Evolutionary conservation across 2,329 filamentous ascomycete genomes (phyloP), one percentile per base, ranked within the genome.

Genomic region (Penicillium sclerotigenum): DNA sequence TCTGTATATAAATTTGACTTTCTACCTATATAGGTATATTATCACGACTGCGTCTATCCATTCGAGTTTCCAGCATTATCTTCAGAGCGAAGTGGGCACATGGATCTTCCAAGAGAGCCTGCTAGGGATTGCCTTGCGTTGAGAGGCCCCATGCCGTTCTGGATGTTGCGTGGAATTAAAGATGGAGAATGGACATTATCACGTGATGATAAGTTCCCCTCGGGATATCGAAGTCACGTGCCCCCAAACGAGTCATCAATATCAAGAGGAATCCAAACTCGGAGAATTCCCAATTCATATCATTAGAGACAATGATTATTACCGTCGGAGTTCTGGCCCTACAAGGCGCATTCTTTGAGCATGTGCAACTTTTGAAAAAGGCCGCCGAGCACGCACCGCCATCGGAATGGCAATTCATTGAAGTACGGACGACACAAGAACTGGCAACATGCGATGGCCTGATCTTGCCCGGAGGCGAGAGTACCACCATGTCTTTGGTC

Each of bases 381-480:
- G 91, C 92, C 6, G 83, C 86, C 2, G 70, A 50, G 54, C 60
- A 59, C 57, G 43, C 56, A 45, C 57, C 47, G 20, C 63, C 60
- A 18, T 58, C 64, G 26, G 47, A 72, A 43, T 87, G 90, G 77
- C 69, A 73, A 26, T 90, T 94, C 69, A 80, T 88, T 60, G 87
- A 96, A 73, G 90, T 97, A 45, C 87, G 93, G 57, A 97, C 87
- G 7, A 77, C 84, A 2, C 76, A 79, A 7, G 83, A 96, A 67
- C 81, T 99, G 31, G 77, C 81, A 5, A 73, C 71, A 64, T 97
- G 92, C 75, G 85, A 93, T 73, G 93, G 86, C 26, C 82, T 99
- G 41, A 85, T 99, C 69, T 85, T 99, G 45, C 94, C 94, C 3
- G 94, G 94, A 50, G 94, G 94, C 59, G 94, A 99, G 75, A 96